Conservation (phyloP, 768 basidiomycete species). For the Kwoniella europaea region DNA sequence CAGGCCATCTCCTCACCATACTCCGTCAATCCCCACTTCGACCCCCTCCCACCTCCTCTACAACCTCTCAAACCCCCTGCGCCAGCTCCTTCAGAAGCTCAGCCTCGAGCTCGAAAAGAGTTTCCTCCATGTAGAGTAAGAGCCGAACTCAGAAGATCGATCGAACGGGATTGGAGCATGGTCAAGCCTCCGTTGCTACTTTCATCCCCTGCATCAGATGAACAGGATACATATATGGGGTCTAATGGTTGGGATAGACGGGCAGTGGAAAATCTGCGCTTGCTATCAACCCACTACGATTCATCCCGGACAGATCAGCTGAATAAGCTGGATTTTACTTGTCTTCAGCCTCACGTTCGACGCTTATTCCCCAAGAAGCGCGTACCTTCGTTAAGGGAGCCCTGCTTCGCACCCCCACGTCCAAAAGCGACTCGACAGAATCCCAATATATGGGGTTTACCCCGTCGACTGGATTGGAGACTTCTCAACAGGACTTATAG, state of each 20-base stretch:
- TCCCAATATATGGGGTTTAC: constrained; percentile 36
- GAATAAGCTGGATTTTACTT: background rate
- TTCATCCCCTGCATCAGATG: background rate
- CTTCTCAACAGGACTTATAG: constrained; percentile 34
- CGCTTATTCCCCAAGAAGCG: constrained; percentile 28
- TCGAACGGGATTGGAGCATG: constrained; percentile 21
- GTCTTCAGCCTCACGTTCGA: constrained; percentile 3
- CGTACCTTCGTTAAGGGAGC: constrained; percentile 5
- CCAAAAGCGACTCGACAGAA: constrained; percentile 34
- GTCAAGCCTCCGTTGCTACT: constrained; percentile 35
- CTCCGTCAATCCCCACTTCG: background rate
- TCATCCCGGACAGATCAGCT: background rate
- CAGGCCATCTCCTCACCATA: constrained; percentile 4
- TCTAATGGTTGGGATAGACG: constrained; percentile 43
- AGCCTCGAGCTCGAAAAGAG: constrained; percentile 18
- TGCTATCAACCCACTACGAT: constrained; percentile 18
- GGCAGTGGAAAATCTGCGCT: constrained; percentile 29
- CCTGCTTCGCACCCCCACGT: constrained; percentile 22
- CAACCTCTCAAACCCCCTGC: constrained; percentile 30
- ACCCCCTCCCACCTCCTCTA: constrained; percentile 30
- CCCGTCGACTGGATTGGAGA: constrained; percentile 17
- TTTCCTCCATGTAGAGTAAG: constrained; percentile 22
- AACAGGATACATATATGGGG: background rate
- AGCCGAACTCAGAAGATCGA: constrained; percentile 7
- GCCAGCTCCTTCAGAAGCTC: background rate